Base-by-base conservation (phyloP, 2,329 filamentous ascomycete genomes). In the Penicillium sp. region DNA sequence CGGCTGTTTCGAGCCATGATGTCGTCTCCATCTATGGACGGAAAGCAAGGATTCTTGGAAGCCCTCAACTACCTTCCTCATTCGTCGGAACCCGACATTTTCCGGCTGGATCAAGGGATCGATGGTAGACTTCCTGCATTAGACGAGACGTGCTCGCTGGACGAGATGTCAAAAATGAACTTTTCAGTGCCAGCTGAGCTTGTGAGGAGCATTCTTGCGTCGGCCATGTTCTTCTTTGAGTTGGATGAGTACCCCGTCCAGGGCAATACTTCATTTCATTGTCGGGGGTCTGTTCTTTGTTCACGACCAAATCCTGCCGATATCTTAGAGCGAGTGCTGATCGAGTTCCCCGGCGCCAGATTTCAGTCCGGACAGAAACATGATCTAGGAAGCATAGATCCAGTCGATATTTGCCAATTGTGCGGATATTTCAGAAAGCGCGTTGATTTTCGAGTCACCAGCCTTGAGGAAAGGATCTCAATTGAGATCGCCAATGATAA, bases 1-100 rank as follows among this genome's bases (percentile, higher is more conserved):
- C 55, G 63, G 4, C 38, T 64, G 16, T 48, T 60, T 14, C 57
- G 60, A 40, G 58, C 63, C 10, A 54, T 49, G 10, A 43, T 61
- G 46, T 56, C 56, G 11, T 66, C 61, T 3, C 63, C 61, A 10
- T 60, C 36, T 14, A 57, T 64, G 54, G 61, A 66, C 49, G 60
- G 60, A 3, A 47, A 55, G 23, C 53, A 58, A 32, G 55, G 55
- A 1, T 60, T 55, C 32, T 32, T n/a, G 32, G 58, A 61, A 26
- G 58, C 58, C 3, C 46, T 58, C 1, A 61, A 61, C 32, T 58
- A 50, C 52, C 7, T 61, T 16, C 26, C 34, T 13, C 19, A 26
- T 48, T 11, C 35, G 44, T 23, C 23, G 23, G 5, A 3, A 13
- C 14, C 42, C 1, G 36, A 56, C 14, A 47, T 58, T 9, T 45